Evolutionary conservation across 1,139 yeast genomes (phyloP), one percentile per base, ranked within the genome.

Genomic region (Scheffersomyces lignicola): DNA sequence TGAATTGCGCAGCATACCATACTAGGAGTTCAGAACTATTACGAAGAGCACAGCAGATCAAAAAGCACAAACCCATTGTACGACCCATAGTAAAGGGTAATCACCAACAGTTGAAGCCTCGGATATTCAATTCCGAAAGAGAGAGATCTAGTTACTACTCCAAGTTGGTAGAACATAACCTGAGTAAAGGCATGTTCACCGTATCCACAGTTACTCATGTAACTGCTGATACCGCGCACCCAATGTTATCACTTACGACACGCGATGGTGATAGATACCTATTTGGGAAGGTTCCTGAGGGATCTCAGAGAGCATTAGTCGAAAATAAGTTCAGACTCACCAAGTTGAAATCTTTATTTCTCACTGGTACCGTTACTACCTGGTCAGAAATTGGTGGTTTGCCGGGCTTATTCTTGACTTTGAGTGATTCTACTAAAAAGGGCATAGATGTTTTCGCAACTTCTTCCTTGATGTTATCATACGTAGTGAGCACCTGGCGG

Each of bases 311-410:
- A 46, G 63, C 74, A 7, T 57, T 83, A 34, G 26, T 40, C 8
- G 83, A 80, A 39, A 67, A 72, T 41, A 72, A 75, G 34, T 56
- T 79, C 16, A 65, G 74, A 41, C 61, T 80, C 14, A 73, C 73
- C 29, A 80, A 77, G 44, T 60, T 88, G 23, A 71, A 76, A 36
- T 76, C 80, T 21, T 67, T 90, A 3, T 89, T 87, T 49, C 52
- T 90, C 6, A 80, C 96, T 0, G 98, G 98, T 2, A 67, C 66
- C 10, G 46, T 85, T 10, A 64, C 70, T 34, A 43, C 61, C 9
- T 90, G 97, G 97, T 59, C 73, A 5, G 73, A 81, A 15, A 64
- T 89, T 5, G 90, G 96, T 9, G 98, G 98, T 0, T 60, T 92
- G 9, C 97, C 97, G 0, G 98, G 98, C 0, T 63, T 88, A 47